A percentile compares a stretch with the other conserved stretches of the same genome.
Evolutionary conservation across 2,329 filamentous ascomycete species (phyloP).

Genomic region (Diaporthe batatas): DNA sequence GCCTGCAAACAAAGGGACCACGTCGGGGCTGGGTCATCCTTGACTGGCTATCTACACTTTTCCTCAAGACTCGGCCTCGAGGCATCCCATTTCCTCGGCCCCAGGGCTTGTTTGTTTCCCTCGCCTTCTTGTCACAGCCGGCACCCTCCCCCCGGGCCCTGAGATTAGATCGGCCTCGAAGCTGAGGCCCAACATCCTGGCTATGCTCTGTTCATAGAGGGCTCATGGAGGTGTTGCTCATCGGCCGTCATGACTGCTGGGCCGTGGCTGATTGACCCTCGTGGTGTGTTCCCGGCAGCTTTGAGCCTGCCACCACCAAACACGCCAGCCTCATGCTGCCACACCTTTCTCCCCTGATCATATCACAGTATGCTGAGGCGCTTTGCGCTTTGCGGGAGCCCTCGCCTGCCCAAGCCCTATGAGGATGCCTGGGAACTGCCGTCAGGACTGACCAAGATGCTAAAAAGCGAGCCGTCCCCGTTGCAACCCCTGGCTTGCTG

Average conservation of each 20-base stretch:
- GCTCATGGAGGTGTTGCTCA: too few species aligned
- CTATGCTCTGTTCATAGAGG: too few species aligned
- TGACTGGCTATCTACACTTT: constrained; percentile 36
- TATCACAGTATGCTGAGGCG: constrained; percentile 8
- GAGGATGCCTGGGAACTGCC: constrained; percentile 36
- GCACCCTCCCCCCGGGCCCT: neutral
- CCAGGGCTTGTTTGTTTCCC: neutral
- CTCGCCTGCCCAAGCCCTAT: constrained; percentile 22
- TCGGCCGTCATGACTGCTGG: constrained; percentile 36
- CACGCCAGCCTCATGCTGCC: constrained; percentile 39
- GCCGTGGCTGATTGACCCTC: constrained; percentile 39
- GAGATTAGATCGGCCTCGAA: constrained; percentile 23
- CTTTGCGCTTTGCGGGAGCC: constrained; percentile 32
- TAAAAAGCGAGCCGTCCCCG: constrained; percentile 41
- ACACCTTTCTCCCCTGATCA: constrained; percentile 15
- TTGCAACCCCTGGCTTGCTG: constrained; percentile 20
- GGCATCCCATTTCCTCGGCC: neutral
- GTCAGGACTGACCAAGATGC: constrained; percentile 22
- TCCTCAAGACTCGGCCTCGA: constrained; percentile 2
- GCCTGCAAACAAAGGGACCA: constrained; percentile 30
- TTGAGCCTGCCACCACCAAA: constrained; percentile 33
- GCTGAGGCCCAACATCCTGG: constrained; percentile 12
- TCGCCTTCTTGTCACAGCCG: constrained; percentile 17
- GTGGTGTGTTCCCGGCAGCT: constrained; percentile 39
- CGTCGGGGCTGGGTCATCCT: constrained; percentile 1